A percentile compares a stretch with the other conserved stretches of the same genome.
These are phyloP conservation scores for Saturnispora quitensis DNA, from an alignment of 805 yeast species.

Conservation along the genomic window DNA sequence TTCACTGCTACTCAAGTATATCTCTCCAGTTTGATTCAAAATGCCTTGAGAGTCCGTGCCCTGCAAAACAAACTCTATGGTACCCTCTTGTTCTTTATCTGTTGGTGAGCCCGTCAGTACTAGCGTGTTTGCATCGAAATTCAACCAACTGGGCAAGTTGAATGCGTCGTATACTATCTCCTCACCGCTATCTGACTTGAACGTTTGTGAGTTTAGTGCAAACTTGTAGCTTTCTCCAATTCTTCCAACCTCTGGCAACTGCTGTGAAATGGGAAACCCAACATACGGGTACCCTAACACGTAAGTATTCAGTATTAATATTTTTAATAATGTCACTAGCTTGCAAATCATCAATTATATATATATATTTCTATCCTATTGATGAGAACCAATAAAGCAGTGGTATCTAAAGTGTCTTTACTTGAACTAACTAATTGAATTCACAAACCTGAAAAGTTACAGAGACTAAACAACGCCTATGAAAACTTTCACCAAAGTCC, in stretches of 20 bases:
- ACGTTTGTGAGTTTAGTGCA: slow-evolving; percentile 64
- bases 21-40: slow-evolving; percentile 40
- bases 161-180: slow-evolving; percentile 46
- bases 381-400: neutral
- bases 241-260: slow-evolving; percentile 83
- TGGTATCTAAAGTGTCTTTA: neutral
- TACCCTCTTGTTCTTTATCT: slow-evolving; percentile 19
- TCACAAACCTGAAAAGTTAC: neutral
- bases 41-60: slow-evolving; percentile 60
- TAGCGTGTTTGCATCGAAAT: slow-evolving; percentile 53
- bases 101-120: slow-evolving; percentile 63
- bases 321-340: neutral
- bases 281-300: slow-evolving; percentile 39
- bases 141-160: slow-evolving; percentile 69
- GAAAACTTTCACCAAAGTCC: neutral
- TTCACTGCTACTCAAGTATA: slow-evolving; percentile 42
- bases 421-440: neutral
- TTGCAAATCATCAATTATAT: neutral
- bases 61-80: slow-evolving; percentile 44
- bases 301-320: slow-evolving; percentile 1
- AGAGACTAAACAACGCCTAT: neutral
- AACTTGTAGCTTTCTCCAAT: slow-evolving; percentile 53
- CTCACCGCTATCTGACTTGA: slow-evolving; percentile 34
- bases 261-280: slow-evolving; percentile 75
- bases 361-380: neutral